Percentiles rank a stretch among this genome's conserved stretches.
phyloP scores from a whole-genome alignment of 306 rosid genomes.

The Echinosophora koreensis region DNA sequence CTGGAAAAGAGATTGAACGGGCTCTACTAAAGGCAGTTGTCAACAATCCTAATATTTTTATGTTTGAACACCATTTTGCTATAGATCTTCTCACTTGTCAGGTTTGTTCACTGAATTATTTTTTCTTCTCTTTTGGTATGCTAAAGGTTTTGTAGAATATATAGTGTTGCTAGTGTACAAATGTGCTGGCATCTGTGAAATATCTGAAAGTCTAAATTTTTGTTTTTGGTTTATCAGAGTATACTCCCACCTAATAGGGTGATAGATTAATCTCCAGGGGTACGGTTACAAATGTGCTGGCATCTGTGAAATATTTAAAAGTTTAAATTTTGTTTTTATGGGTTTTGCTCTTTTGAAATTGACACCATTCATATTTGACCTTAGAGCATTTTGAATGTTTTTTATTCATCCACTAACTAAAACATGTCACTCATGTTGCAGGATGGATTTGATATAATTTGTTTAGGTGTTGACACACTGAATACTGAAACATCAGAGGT shows the following conservation, averaged over 20 bases:
- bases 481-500: constrained; percentile 84
- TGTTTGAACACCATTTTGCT: constrained; percentile 91
- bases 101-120: constrained; percentile 55
- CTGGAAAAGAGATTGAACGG: constrained; percentile 94
- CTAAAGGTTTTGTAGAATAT: constrained; percentile 18
- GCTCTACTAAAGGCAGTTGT: constrained; percentile 74
- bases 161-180: not conserved
- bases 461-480: constrained; percentile 89
- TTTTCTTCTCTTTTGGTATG: not conserved
- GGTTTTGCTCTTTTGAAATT: constrained; percentile 24
- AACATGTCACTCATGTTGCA: constrained; percentile 53
- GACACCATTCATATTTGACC: constrained; percentile 15
- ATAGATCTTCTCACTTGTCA: constrained; percentile 90
- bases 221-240: not conserved
- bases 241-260: too few relatives aligned
- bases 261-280: too few relatives aligned
- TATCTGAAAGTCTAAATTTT: constrained; percentile 16
- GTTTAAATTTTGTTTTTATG: constrained; percentile 6
- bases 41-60: constrained; percentile 77
- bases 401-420: constrained; percentile 43
- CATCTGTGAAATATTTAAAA: constrained; percentile 29
- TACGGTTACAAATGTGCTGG: not conserved
- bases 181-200: constrained; percentile 28
- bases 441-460: constrained; percentile 76
- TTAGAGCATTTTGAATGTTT: constrained; percentile 35